Evolutionary conservation across 768 basidiomycete genomes (phyloP).

Genomic region (Mrakia gelida): DNA sequence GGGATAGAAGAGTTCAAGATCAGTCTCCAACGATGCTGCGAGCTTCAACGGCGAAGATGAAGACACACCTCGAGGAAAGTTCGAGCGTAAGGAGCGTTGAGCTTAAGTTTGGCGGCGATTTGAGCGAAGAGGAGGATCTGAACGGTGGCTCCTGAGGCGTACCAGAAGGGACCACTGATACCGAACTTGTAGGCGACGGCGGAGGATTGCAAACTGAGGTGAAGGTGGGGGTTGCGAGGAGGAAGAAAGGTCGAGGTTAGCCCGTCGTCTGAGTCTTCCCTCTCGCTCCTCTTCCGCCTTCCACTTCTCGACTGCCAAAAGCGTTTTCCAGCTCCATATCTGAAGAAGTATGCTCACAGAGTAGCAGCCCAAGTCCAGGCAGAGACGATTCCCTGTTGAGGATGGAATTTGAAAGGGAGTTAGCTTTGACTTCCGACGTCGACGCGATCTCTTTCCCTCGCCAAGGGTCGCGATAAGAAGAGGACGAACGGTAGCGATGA

Average conservation of each 20-base stretch:
- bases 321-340: slow-evolving; percentile 18
- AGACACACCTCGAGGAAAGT: slow-evolving; percentile 33
- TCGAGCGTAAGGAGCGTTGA: slow-evolving; percentile 66
- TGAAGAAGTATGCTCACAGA: slow-evolving; percentile 19
- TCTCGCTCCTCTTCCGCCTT: too few relatives aligned
- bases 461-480: too few relatives aligned
- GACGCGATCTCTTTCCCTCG: too few relatives aligned
- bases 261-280: neutral
- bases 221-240: slow-evolving; percentile 9
- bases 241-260: neutral
- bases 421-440: too few relatives aligned
- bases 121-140: slow-evolving; percentile 79
- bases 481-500: slow-evolving; percentile 62
- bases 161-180: slow-evolving; percentile 82
- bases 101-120: slow-evolving; percentile 85
- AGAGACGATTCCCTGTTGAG: slow-evolving; percentile 32
- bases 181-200: slow-evolving; percentile 82
- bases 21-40: too few relatives aligned
- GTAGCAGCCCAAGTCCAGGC: slow-evolving; percentile 70
- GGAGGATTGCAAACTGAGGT: slow-evolving; percentile 61
- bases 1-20: too few relatives aligned
- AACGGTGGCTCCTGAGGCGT: slow-evolving; percentile 79
- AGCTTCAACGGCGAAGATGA: too few relatives aligned
- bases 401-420: neutral
- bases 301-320: neutral